These are phyloP conservation scores for Fusarium dlaminii DNA, from an alignment of 2,329 filamentous ascomycete genomes.

Conservation along the genomic window DNA sequence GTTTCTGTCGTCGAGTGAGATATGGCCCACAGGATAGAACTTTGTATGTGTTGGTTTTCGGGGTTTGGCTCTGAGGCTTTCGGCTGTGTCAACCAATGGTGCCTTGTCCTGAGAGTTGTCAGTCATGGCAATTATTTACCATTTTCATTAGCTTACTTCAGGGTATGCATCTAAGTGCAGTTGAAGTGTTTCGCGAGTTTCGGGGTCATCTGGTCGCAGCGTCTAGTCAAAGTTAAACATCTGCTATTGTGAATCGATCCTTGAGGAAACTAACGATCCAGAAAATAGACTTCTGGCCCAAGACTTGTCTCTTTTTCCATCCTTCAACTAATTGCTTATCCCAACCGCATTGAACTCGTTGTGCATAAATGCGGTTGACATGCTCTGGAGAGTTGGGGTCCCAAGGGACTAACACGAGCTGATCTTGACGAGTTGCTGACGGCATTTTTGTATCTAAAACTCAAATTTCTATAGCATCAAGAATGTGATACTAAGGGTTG, in stretches of 20 bases:
- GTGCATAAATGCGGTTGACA: conserved; percentile 11
- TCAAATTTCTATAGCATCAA: no score
- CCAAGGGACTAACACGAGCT: conserved; percentile 37
- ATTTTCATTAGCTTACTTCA: not conserved
- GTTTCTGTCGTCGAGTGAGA: conserved; percentile 37
- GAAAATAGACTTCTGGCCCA: conserved; percentile 37
- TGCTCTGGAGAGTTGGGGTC: conserved; percentile 34
- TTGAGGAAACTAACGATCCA: conserved; percentile 32
- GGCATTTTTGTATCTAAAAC: conserved; percentile 1
- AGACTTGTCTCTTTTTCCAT: conserved; percentile 29
- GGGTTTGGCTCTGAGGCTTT: conserved; percentile 20
- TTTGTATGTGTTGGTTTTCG: conserved; percentile 16
- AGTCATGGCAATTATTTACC: fast-evolving
- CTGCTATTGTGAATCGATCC: fast-evolving
- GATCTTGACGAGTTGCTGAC: not conserved
- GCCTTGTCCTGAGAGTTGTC: conserved; percentile 9
- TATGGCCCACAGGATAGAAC: conserved; percentile 39
- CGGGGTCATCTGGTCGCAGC: not conserved
- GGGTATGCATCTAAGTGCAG: conserved; percentile 29
- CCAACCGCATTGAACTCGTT: conserved; percentile 38
- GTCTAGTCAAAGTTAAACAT: conserved; percentile 15
- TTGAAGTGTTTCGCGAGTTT: not conserved
- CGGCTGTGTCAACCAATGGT: conserved; percentile 27
- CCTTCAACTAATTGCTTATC: conserved; percentile 21
- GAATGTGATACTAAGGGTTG: no score